Percentiles rank a stretch among this genome's conserved stretches.
phyloP scores from a whole-genome alignment of 371 early-diverging fungal species.

The Synchytrium microbalum region DNA sequence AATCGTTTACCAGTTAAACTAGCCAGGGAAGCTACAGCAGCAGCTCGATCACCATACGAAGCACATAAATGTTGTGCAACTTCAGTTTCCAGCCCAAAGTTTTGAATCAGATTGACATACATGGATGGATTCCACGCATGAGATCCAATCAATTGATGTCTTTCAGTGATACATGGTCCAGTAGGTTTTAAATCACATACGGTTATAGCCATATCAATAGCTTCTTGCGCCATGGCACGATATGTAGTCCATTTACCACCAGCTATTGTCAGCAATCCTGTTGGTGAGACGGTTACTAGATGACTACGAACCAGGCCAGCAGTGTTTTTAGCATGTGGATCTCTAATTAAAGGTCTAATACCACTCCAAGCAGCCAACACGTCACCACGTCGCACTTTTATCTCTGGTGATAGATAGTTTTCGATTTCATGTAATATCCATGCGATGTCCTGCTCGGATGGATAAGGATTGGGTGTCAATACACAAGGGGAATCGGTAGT shows the following conservation, averaged over 20 bases:
- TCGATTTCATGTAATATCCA: constrained; percentile 95
- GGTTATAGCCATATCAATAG: constrained; percentile 84
- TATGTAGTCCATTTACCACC: constrained; percentile 99
- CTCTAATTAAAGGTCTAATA: constrained; percentile 97
- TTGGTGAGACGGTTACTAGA: constrained; percentile 79
- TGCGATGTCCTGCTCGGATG: constrained; percentile 88
- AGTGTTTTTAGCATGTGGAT: constrained; percentile 86
- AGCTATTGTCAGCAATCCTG: constrained; percentile 89
- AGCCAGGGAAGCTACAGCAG: constrained; percentile 78
- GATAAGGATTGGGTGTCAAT: constrained; percentile 72
- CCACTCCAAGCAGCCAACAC: constrained; percentile 98
- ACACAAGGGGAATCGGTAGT: constrained; percentile 92
- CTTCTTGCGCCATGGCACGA: constrained; percentile 97
- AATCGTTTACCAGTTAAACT: constrained; percentile 61
- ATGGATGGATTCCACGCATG: constrained; percentile 80
- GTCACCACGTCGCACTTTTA: constrained; percentile 91
- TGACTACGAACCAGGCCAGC: constrained; percentile 94
- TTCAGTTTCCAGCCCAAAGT: constrained; percentile 88
- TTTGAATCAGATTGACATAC: constrained; percentile 85
- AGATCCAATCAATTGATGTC: constrained; percentile 75
- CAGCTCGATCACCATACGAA: constrained; percentile 94
- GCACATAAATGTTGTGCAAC: constrained; percentile 87
- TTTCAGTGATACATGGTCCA: constrained; percentile 59
- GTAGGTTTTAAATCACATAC: constrained; percentile 44
- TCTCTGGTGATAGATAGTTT: constrained; percentile 76